A percentile compares a stretch with the other conserved stretches of the same genome.
Evolutionary conservation across 495 filamentous ascomycete genomes (phyloP).

Genomic region (Aspergillus wentii): DNA sequence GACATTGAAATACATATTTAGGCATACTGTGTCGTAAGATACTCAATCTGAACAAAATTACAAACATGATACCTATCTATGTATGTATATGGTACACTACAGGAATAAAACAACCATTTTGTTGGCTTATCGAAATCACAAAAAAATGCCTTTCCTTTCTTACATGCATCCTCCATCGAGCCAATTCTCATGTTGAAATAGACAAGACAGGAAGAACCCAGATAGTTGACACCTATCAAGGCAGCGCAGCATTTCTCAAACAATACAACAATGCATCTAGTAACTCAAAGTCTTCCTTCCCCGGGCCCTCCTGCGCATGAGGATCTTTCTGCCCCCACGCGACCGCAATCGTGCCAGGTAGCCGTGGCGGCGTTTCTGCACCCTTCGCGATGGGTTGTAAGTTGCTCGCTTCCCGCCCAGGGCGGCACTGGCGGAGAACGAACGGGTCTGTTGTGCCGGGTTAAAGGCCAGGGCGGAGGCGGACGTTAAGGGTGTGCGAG

Average conservation of each 20-base stretch:
- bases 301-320: slow-evolving; percentile 56
- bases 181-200: too few relatives aligned
- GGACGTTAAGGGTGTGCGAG: slow-evolving; percentile 16
- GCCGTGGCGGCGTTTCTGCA: slow-evolving; percentile 67
- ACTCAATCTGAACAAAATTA: too few relatives aligned
- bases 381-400: slow-evolving; percentile 60
- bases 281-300: slow-evolving; percentile 58
- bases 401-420: slow-evolving; percentile 55
- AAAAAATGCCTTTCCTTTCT: too few relatives aligned
- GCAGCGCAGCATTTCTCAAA: background rate
- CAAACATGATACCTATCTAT: slow-evolving; percentile 10
- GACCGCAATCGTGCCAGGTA: slow-evolving; percentile 57
- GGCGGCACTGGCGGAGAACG: slow-evolving; percentile 38
- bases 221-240: too few relatives aligned
- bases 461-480: slow-evolving; percentile 15
- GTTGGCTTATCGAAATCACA: too few relatives aligned
- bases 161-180: too few relatives aligned
- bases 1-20: too few relatives aligned
- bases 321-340: slow-evolving; percentile 49
- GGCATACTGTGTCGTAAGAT: too few relatives aligned
- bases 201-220: background rate
- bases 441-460: slow-evolving; percentile 24
- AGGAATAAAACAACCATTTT: too few relatives aligned
- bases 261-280: slow-evolving; percentile 21
- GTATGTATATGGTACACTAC: slow-evolving; percentile 23